Evolutionary conservation across 2,329 filamentous ascomycete genomes (phyloP), one percentile per base, ranked within the genome.

Genomic region (Penicillium sp.): DNA sequence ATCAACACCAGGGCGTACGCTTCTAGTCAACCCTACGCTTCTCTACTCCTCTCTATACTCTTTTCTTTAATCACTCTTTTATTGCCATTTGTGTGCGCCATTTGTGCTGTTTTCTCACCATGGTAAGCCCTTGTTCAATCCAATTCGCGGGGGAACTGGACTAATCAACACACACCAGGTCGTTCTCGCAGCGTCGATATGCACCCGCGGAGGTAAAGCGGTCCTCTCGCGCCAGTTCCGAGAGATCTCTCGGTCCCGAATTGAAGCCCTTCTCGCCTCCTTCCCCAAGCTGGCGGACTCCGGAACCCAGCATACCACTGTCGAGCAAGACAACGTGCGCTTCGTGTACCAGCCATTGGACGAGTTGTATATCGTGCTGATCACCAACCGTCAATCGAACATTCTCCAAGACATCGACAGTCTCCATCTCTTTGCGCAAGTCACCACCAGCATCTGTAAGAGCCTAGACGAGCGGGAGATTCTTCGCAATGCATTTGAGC

Each of bases 371-470:
- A 97, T 99, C 86, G 93, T 99, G 66, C 87, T 99, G 72, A 97
- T 99, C 79, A 99, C 96, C 77, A 99, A 99, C 83, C 90, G 92
- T 70, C 94, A 97, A 82, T 97, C 93, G 77, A 99, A 99, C 79
- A 99, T 99, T 68, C 85, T 99, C 51, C 94, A 99, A 80, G 94
- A 99, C 78, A 99, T 99, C 77, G 94, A 97, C 79, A 96, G 94
- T 59, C 85, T 99, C 60, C 96, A 99, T 77, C 85, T 99, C 21
- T 99, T 99, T 75, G 93, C 93, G 59, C 94, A 99, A 80, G 93
- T 99, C 17, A 94, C 97, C 55, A 91, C 90, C 59, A 96, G 90
- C 78, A 93, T 96, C 72, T 99, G 94, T 86, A 96, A 93, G 81
- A 96, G 86, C 68, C 78, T 97, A 60, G 96, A 99, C 71, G 96